phyloP scores from a whole-genome alignment of 2,329 filamentous ascomycete genomes.

The Coniella lustricola region DNA sequence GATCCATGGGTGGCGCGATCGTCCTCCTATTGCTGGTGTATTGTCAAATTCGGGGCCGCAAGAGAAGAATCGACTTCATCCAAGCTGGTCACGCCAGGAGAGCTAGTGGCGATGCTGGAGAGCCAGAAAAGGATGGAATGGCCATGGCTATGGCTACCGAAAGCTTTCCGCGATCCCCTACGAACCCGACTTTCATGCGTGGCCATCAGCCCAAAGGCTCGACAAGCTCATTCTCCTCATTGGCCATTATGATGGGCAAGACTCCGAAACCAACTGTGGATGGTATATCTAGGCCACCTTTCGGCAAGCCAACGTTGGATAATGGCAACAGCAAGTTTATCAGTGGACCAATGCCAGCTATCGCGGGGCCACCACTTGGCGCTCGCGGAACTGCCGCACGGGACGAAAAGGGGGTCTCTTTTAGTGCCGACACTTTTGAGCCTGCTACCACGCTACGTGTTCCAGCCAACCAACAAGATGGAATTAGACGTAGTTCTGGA shows the following conservation, averaged over 20 bases:
- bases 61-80: constrained; percentile 46
- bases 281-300: neutral
- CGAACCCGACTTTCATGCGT: constrained; percentile 33
- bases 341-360: constrained; percentile 52
- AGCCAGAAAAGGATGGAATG: constrained; percentile 51
- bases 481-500: constrained; percentile 57
- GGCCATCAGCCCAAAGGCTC: constrained; percentile 49
- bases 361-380: constrained; percentile 17
- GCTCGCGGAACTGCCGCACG: constrained; percentile 22
- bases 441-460: constrained; percentile 29
- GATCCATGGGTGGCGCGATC: constrained; percentile 69
- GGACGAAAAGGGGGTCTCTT: constrained; percentile 36
- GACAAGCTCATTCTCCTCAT: constrained; percentile 52
- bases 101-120: constrained; percentile 31
- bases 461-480: constrained; percentile 31
- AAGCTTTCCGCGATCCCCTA: constrained; percentile 28
- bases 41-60: constrained; percentile 55
- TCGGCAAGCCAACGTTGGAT: neutral
- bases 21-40: constrained; percentile 66
- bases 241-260: constrained; percentile 61
- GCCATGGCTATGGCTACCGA: constrained; percentile 36
- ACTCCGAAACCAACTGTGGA: constrained; percentile 15
- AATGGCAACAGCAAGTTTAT: constrained; percentile 51
- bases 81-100: constrained; percentile 39
- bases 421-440: constrained; percentile 27